Evolutionary conservation across 106 monocot genomes (phyloP), one percentile per base, ranked within the genome.

Genomic region (Phalaenopsis equestris): DNA sequence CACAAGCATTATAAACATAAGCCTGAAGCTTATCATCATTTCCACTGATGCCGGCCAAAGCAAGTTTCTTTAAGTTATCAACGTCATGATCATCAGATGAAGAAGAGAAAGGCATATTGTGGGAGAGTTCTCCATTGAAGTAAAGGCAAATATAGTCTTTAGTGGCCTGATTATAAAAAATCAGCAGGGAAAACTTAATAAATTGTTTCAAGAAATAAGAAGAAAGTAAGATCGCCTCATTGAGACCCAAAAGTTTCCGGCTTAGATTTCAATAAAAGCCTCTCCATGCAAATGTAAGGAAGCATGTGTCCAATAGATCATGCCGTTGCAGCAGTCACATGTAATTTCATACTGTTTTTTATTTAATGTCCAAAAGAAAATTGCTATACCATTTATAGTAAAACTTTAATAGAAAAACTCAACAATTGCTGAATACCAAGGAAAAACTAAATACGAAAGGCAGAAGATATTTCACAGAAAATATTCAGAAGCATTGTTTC

Each of bases 111-210:
- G 72, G 73, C 80, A 67, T 86, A 67, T 90, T 91, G 76, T 77
- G 81, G 21, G 79, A 81, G n/a, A 89, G 78, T 64, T 73, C 83
- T 49, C 91, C 93, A 87, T 96, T 82, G 67, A 96, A 82, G 75
- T 93, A 82, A 83, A 96, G 90, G 10, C 87, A 83, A 75, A 89
- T 77, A 48, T 81, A 72, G 19, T 83, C 83, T 77, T 46, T 58
- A 72, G 87, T 78, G 36, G 90, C 91, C 96, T 96, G 84, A 85
- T 18, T 12, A 41, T 18, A 49, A 19, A 82, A 77, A 42, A 68
- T 42, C 23, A 81, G 21, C 6, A 78, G 80, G 23, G 75, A 55
- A 56, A 61, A 4, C 42, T 70, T 70, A 14, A 38, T 70, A 70
- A 70, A 11, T 16, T 39, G 23, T 70, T 70, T 21, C 38, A 70